phyloP scores from a whole-genome alignment of 2,329 filamentous ascomycete species.

The Talaromyces sp. region DNA sequence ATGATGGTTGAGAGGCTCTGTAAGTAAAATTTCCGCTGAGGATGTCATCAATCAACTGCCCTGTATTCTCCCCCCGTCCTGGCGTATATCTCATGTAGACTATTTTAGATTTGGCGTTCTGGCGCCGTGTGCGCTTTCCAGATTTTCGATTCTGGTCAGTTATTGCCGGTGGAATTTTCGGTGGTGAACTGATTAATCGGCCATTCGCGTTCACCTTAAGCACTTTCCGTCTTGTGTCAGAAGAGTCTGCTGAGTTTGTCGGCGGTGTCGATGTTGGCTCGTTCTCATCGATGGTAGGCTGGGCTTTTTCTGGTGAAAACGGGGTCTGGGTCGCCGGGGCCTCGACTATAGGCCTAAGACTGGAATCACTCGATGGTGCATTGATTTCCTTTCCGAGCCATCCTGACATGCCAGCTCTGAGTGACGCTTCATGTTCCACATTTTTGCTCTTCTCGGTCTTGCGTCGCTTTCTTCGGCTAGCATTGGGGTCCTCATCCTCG shows the following conservation, averaged over 20 bases:
- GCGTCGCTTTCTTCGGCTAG: slow-evolving; percentile 39
- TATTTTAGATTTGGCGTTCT: slow-evolving; percentile 38
- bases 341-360: background rate
- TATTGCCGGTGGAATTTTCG: slow-evolving; percentile 19
- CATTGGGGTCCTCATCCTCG: slow-evolving; percentile 37
- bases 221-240: slow-evolving; percentile 57
- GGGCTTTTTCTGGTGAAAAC: too few species aligned
- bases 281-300: slow-evolving; percentile 23
- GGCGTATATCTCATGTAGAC: slow-evolving; percentile 64
- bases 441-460: slow-evolving; percentile 29
- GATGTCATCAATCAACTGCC: slow-evolving; percentile 66
- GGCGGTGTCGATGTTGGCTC: background rate
- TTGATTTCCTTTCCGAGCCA: slow-evolving; percentile 15
- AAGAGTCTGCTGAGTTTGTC: slow-evolving; percentile 3
- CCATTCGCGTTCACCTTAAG: slow-evolving; percentile 48
- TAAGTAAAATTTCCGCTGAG: slow-evolving; percentile 47
- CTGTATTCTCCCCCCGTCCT: slow-evolving; percentile 54
- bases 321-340: background rate
- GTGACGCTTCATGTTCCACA: slow-evolving; percentile 5
- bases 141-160: slow-evolving; percentile 20
- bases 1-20: slow-evolving; percentile 13
- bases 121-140: slow-evolving; percentile 39
- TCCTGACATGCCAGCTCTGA: slow-evolving; percentile 15
- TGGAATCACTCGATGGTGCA: background rate
- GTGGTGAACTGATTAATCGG: slow-evolving; percentile 45